phyloP scores from a whole-genome alignment of 352 stramenopile genomes.

The Phytophthora idaei region DNA sequence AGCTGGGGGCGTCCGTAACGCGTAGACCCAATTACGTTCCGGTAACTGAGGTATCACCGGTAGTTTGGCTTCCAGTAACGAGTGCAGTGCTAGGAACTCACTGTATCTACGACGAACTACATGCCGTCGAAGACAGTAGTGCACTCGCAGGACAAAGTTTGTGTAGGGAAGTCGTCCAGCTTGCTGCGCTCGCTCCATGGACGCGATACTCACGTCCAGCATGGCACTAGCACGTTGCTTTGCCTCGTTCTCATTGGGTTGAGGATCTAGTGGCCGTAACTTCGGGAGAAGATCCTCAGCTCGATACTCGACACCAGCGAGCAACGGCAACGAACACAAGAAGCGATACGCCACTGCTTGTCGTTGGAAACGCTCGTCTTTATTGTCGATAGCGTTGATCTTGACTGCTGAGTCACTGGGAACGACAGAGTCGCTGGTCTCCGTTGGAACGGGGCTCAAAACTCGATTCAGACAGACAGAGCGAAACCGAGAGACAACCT shows the following conservation, averaged over 20 bases:
- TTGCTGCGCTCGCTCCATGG: constrained; percentile 69
- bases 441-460: constrained; percentile 23
- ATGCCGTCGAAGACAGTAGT: constrained; percentile 75
- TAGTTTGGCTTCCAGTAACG: constrained; percentile 46
- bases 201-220: constrained; percentile 63
- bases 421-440: constrained; percentile 6
- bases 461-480: constrained; percentile 49
- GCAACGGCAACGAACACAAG: constrained; percentile 57
- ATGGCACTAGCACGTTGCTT: constrained; percentile 59
- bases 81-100: constrained; percentile 62
- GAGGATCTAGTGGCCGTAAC: constrained; percentile 50
- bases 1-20: constrained; percentile 39
- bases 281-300: constrained; percentile 51
- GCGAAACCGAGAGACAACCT: constrained; percentile 57
- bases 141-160: constrained; percentile 74
- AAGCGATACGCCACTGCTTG: constrained; percentile 74
- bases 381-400: constrained; percentile 4
- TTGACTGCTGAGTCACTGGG: constrained; percentile 12
- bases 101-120: constrained; percentile 70
- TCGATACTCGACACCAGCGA: constrained; percentile 27
- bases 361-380: constrained; percentile 52
- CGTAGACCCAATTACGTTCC: constrained; percentile 50
- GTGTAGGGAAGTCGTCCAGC: constrained; percentile 64
- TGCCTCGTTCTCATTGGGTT: constrained; percentile 11
- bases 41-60: constrained; percentile 61